Evolutionary conservation across 1,284 basidiomycete species (phyloP).

Genomic region (Tranzscheliella williamsii): DNA sequence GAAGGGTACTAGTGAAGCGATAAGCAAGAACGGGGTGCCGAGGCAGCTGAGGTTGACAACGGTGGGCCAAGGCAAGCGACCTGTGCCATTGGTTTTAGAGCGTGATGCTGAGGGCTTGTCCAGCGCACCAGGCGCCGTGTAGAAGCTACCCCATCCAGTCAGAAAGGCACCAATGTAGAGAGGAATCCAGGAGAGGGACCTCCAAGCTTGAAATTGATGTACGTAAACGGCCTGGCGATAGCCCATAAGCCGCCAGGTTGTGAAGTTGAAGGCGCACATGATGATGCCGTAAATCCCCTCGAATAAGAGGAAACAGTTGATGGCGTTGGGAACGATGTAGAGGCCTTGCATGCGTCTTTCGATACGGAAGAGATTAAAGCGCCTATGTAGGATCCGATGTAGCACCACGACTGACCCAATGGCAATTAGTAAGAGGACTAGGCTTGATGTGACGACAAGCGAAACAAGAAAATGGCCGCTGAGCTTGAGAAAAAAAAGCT

Average conservation of each 20-base stretch:
- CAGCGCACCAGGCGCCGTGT: slow-evolving; percentile 48
- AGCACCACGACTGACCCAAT: slow-evolving; percentile 13
- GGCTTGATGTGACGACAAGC: slow-evolving; percentile 7
- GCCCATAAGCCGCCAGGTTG: slow-evolving; percentile 19
- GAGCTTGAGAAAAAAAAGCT: slow-evolving; percentile 25
- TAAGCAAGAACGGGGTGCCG: slow-evolving; percentile 36
- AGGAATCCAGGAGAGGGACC: slow-evolving; percentile 29
- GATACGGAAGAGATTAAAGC: slow-evolving; percentile 14
- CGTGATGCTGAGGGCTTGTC: slow-evolving; percentile 30
- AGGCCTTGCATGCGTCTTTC: slow-evolving; percentile 31
- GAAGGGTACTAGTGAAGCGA: slow-evolving; percentile 20
- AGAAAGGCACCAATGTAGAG: slow-evolving; percentile 40
- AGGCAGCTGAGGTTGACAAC: slow-evolving; percentile 44
- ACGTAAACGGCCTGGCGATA: slow-evolving; percentile 1
- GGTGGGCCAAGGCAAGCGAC: slow-evolving; percentile 29
- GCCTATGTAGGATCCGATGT: slow-evolving; percentile 17
- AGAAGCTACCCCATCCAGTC: slow-evolving; percentile 50
- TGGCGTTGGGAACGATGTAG: slow-evolving; percentile 44
- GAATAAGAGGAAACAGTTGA: slow-evolving; percentile 42
- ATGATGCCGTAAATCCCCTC: slow-evolving; percentile 26
- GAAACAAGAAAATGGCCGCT: slow-evolving; percentile 1
- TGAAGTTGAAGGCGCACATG: slow-evolving; percentile 36
- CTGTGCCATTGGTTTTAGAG: slow-evolving; percentile 16
- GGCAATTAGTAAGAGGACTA: slow-evolving; percentile 18
- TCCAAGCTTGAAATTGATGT: slow-evolving; percentile 8